Conservation (phyloP, 768 basidiomycete species). For the Suillus brevipes region DNA sequence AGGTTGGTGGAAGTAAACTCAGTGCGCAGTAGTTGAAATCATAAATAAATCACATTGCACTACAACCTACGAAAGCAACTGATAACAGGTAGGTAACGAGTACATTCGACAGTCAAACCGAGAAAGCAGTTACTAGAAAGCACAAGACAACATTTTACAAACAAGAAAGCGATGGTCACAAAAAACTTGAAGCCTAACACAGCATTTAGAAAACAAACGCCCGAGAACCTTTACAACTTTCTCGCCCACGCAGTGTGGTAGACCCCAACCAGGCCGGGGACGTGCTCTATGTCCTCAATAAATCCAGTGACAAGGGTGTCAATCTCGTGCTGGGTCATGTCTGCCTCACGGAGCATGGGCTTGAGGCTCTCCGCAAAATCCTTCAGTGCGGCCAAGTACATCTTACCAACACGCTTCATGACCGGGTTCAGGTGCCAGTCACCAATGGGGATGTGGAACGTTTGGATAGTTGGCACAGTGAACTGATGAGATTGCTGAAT, state of each 20-base stretch:
- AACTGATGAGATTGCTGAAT: constrained; percentile 43
- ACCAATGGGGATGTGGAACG: constrained; percentile 55
- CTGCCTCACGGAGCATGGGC: constrained; percentile 44
- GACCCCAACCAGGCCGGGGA: constrained; percentile 48
- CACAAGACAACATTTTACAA: neutral
- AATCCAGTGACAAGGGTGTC: constrained; percentile 42
- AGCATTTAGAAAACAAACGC: neutral
- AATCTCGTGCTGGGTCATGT: constrained; percentile 37
- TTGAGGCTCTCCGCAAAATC: constrained; percentile 50
- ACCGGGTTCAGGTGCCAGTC: constrained; percentile 40
- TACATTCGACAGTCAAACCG: neutral
- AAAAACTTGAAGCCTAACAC: neutral
- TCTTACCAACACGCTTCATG: constrained; percentile 41
- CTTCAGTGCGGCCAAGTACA: constrained; percentile 39
- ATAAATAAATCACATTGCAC: neutral
- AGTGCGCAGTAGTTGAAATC: neutral
- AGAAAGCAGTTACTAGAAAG: neutral
- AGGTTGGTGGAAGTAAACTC: neutral
- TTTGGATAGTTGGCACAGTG: constrained; percentile 35
- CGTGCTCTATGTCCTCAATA: constrained; percentile 45
- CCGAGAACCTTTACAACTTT: constrained; percentile 20
- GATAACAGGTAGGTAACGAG: constrained; percentile 5
- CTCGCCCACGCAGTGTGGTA: constrained; percentile 53
- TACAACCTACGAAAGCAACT: neutral
- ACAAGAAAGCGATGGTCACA: neutral